Base-by-base conservation (phyloP, 2,329 filamentous ascomycete species). In the Fusarium verticillioides region DNA sequence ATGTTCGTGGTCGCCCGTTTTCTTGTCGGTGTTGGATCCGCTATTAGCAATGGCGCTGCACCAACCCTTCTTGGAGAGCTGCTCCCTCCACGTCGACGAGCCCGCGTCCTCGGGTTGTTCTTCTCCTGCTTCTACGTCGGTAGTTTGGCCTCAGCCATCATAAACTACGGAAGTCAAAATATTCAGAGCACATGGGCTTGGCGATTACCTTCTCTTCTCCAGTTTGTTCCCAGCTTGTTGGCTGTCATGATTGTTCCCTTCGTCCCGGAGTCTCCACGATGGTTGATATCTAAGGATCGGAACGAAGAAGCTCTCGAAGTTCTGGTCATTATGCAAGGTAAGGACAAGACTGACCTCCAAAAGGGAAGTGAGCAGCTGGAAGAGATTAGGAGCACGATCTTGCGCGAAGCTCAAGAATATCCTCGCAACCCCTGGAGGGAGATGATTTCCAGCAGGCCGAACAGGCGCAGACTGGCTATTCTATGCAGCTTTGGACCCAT, bases 351-450 rank as follows among this genome's bases (percentile, higher is more conserved):
- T 2, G 56, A 59, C 4, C 19, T 59, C 0, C 56, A 50, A 0
- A 59, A 23, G 8, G 56, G 56, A 2, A 36, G 42, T 18, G 42
- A 59, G 8, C 42, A 59, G 15, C 11, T 59, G 6, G 32, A 59
- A 21, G 56, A 50, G 1, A 59, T 59, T 3, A 49, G 42, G 5
- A 36, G 15, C 30, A 28, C 56, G 5, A 59, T 59, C 18, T 7
- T 37, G 10, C 56, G 40, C 5, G 56, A 59, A 23, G 56, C 56
- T 3, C 56, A 28, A 37, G 56, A 59, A 19, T 59, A 59, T n/a
- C 56, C 56, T n/a, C 42, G 56, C 11, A 50, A 50, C 15, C 56
- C 56, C 8, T 59, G 56, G 56, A 59, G 56, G 12, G 56, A 59
- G 11, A 50, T 59, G 9, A 50, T 59, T 26, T 36, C 42, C 3